phyloP scores from a whole-genome alignment of 768 basidiomycete species.

The Pholiota microspora region DNA sequence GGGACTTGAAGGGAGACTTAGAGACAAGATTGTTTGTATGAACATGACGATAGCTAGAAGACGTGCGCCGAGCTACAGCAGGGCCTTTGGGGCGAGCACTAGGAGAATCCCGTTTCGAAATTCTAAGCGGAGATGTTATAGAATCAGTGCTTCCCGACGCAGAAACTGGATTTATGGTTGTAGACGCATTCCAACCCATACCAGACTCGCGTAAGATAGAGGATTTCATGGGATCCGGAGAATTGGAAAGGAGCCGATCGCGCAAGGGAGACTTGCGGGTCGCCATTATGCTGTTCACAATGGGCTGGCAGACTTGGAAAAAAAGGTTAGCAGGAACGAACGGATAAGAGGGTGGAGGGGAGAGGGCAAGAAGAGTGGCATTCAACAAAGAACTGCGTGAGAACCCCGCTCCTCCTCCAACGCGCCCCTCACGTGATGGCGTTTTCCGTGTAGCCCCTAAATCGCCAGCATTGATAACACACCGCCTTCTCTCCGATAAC shows the following conservation, averaged over 20 bases:
- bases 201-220: slow-evolving; percentile 64
- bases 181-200: slow-evolving; percentile 58
- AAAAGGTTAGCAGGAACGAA: slow-evolving; percentile 9
- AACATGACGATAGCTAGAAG: slow-evolving; percentile 79
- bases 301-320: slow-evolving; percentile 1
- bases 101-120: slow-evolving; percentile 66
- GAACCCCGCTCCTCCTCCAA: slow-evolving; percentile 24
- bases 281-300: slow-evolving; percentile 26
- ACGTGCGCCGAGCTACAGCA: slow-evolving; percentile 65
- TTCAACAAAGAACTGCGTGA: slow-evolving; percentile 44
- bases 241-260: slow-evolving; percentile 60
- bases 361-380: slow-evolving; percentile 17
- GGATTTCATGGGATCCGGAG: slow-evolving; percentile 62
- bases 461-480: background rate
- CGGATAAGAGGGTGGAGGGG: slow-evolving; percentile 13
- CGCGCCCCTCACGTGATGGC: slow-evolving; percentile 43
- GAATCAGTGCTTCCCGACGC: slow-evolving; percentile 31
- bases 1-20: slow-evolving; percentile 82
- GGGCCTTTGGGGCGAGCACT: slow-evolving; percentile 36
- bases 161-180: slow-evolving; percentile 30
- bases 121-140: slow-evolving; percentile 66
- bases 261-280: slow-evolving; percentile 47
- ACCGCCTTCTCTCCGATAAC: background rate
- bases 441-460: slow-evolving; percentile 12
- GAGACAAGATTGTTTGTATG: slow-evolving; percentile 77